Conservation (phyloP, 495 filamentous ascomycete genomes). For the Poronia punctata region DNA sequence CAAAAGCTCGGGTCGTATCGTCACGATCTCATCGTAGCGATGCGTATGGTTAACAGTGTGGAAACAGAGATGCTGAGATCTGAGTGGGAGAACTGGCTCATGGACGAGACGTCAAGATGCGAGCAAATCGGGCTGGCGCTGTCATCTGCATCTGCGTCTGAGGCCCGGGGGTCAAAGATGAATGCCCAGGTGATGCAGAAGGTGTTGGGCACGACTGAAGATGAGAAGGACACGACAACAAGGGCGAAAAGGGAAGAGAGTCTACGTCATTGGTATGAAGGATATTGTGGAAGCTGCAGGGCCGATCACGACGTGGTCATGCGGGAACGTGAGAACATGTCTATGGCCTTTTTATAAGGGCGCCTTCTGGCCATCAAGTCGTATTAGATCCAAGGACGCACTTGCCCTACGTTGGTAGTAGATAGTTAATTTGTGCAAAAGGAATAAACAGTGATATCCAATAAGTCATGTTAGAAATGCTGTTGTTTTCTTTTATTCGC, state of each 20-base stretch:
- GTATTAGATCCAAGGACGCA: too few species aligned
- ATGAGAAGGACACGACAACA: conserved; percentile 12
- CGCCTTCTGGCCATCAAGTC: too few species aligned
- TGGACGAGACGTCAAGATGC: conserved; percentile 63
- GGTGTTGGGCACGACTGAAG: conserved; percentile 15
- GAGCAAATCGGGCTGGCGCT: conserved; percentile 51
- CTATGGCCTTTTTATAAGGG: conserved; percentile 7
- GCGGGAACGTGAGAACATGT: conserved; percentile 18
- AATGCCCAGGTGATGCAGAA: conserved; percentile 12
- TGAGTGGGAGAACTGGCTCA: conserved; percentile 89
- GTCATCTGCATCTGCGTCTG: conserved; percentile 20
- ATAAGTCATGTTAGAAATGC: too few species aligned
- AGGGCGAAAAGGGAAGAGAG: conserved; percentile 35
- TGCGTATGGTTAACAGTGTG: conserved; percentile 82
- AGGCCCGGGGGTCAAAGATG: conserved; percentile 15
- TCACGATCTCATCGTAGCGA: conserved; percentile 86
- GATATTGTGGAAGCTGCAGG: conserved; percentile 70
- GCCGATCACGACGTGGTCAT: conserved; percentile 44
- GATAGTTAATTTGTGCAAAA: too few species aligned
- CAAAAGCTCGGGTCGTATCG: conserved; percentile 77
- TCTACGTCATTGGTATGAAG: conserved; percentile 57
- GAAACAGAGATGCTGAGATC: conserved; percentile 75
- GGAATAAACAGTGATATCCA: too few species aligned
- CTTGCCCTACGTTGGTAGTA: too few species aligned
- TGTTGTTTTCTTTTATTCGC: too few species aligned